These are phyloP conservation scores for Pseudonitzschia delicatissima DNA, from an alignment of 108 stramenopile genomes.

Conservation along the genomic window DNA sequence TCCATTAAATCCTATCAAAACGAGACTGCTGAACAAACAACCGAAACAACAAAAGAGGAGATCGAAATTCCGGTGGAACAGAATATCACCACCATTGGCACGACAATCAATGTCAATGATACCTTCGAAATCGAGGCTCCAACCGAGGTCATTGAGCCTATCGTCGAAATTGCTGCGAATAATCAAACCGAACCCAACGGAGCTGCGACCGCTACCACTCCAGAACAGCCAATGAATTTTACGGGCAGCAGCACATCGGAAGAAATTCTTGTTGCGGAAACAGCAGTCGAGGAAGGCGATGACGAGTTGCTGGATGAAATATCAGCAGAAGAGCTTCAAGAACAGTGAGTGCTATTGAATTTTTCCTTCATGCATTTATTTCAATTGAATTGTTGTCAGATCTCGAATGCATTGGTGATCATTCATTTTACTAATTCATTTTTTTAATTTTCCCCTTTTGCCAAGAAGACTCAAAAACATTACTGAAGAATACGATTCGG, in stretches of 20 bases:
- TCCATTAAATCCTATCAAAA: too few relatives aligned
- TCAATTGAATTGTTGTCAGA: neutral
- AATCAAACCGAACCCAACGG: neutral
- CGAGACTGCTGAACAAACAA: neutral
- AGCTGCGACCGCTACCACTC: neutral
- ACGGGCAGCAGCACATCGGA: slow-evolving; percentile 46
- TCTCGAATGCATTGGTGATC: neutral
- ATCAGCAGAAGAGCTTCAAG: slow-evolving; percentile 36
- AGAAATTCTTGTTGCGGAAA: too few relatives aligned
- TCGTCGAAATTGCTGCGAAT: neutral
- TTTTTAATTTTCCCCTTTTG: neutral
- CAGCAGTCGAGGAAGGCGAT: slow-evolving; percentile 56
- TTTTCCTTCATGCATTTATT: too few relatives aligned
- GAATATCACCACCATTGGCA: neutral
- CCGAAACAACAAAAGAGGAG: slow-evolving; percentile 2
- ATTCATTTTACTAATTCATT: neutral
- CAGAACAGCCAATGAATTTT: slow-evolving; percentile 19
- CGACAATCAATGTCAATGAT: neutral
- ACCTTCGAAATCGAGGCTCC: too few relatives aligned
- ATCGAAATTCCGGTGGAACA: too few relatives aligned
- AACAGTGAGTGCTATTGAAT: slow-evolving; percentile 24
- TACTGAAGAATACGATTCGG: slow-evolving; percentile 20
- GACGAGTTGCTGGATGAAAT: slow-evolving; percentile 53
- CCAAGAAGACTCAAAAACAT: slow-evolving; percentile 23
- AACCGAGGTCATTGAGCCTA: too few relatives aligned